These are phyloP conservation scores for Paecilomyces formosus DNA, from an alignment of 2,329 filamentous ascomycete genomes.

Conservation along the genomic window DNA sequence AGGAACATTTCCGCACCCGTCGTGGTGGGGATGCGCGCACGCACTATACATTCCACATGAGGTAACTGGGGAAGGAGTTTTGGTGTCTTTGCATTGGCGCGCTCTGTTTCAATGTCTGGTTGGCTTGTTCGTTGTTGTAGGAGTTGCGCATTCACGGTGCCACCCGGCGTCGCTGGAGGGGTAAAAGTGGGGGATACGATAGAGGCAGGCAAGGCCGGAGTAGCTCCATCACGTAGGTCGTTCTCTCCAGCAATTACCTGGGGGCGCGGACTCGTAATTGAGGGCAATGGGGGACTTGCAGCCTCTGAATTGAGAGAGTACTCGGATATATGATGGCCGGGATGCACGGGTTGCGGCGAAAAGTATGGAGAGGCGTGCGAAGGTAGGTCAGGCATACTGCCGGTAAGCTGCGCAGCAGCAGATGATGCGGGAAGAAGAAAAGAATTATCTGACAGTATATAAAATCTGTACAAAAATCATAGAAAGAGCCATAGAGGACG, in stretches of 20 bases:
- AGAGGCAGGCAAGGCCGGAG: slow-evolving; percentile 44
- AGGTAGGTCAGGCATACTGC: slow-evolving; percentile 48
- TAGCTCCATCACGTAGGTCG: slow-evolving; percentile 22
- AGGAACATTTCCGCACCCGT: slow-evolving; percentile 93
- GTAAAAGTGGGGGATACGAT: slow-evolving; percentile 48
- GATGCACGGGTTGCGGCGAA: slow-evolving; percentile 28
- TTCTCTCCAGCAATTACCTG: slow-evolving; percentile 13
- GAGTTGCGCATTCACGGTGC: slow-evolving; percentile 25
- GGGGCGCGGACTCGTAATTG: slow-evolving; percentile 5
- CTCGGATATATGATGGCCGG: slow-evolving; percentile 11
- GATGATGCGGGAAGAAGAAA: background rate
- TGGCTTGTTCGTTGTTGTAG: slow-evolving; percentile 22
- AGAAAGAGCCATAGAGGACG: background rate
- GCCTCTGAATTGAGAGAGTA: slow-evolving; percentile 13
- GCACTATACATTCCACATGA: slow-evolving; percentile 84
- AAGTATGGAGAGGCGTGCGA: slow-evolving; percentile 47
- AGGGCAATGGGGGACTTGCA: slow-evolving; percentile 2
- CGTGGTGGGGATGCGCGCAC: slow-evolving; percentile 89
- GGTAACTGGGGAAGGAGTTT: slow-evolving; percentile 69
- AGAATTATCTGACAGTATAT: background rate
- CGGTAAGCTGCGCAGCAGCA: slow-evolving; percentile 5
- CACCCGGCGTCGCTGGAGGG: slow-evolving; percentile 38
- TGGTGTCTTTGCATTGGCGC: slow-evolving; percentile 49
- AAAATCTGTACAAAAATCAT: background rate
- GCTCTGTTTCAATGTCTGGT: slow-evolving; percentile 22